phyloP scores from a whole-genome alignment of 179 eudicot genomes.

The Corrigiola litoralis region DNA sequence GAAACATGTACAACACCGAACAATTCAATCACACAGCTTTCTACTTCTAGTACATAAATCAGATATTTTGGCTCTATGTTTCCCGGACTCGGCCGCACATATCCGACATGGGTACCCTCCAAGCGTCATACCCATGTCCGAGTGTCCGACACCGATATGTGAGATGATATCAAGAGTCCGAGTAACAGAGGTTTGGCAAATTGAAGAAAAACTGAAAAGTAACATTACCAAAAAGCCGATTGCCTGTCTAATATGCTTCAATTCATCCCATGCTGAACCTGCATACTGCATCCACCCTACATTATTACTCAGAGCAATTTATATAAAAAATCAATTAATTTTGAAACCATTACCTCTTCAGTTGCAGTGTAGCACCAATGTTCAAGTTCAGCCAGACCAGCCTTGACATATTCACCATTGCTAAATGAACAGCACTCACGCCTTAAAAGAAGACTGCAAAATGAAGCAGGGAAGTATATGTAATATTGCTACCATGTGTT shows the following conservation, averaged over 20 bases:
- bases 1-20: neutral
- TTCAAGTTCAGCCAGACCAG: slow-evolving; percentile 87
- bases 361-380: slow-evolving; percentile 78
- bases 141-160: no score
- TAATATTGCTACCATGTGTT: neutral
- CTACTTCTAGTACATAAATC: neutral
- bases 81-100: no score
- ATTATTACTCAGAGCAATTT: slow-evolving; percentile 2
- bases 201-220: neutral
- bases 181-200: neutral
- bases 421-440: slow-evolving; percentile 97
- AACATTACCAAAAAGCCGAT: slow-evolving; percentile 69
- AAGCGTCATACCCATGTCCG: no score
- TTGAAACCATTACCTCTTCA: slow-evolving; percentile 55
- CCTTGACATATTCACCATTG: slow-evolving; percentile 92
- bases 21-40: neutral
- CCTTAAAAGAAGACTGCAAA: slow-evolving; percentile 78
- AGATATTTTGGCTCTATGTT: no score
- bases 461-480: slow-evolving; percentile 8
- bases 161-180: no score
- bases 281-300: slow-evolving; percentile 62
- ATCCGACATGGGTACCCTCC: no score
- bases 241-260: slow-evolving; percentile 91
- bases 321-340: neutral
- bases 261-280: slow-evolving; percentile 90